phyloP scores from a whole-genome alignment of 768 basidiomycete species.

The Roridomyces roridus region DNA sequence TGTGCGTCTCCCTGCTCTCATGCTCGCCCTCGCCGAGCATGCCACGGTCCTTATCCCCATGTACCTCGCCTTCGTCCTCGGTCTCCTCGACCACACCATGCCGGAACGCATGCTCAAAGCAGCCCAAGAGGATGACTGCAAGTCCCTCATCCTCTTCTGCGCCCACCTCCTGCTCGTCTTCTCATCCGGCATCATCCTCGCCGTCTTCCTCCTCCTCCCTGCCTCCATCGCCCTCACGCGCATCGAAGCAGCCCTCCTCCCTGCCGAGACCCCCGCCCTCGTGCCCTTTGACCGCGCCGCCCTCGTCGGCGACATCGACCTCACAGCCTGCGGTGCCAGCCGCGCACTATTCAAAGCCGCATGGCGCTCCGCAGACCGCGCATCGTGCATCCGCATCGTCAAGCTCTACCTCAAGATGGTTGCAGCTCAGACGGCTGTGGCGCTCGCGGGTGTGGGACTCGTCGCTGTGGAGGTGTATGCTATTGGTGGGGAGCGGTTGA shows the following conservation, averaged over 20 bases:
- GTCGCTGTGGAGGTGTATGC: conserved; percentile 6
- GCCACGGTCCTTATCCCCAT: conserved; percentile 6
- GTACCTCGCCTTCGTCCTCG: not conserved
- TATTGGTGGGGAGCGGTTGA: conserved; percentile 5
- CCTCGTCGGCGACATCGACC: not conserved
- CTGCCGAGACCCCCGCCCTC: not conserved
- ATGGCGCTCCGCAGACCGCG: conserved; percentile 9
- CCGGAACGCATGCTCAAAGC: not conserved
- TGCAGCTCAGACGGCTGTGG: not conserved
- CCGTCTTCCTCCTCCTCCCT: conserved; percentile 9
- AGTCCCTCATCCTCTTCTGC: not conserved
- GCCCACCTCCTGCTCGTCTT: not conserved
- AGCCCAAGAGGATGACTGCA: not conserved
- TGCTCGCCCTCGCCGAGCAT: not conserved
- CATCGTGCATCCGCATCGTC: conserved; percentile 5
- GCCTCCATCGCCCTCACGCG: conserved; percentile 7
- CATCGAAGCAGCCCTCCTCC: conserved; percentile 12
- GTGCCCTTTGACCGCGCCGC: conserved; percentile 9
- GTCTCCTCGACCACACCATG: not conserved
- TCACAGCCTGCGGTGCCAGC: not conserved
- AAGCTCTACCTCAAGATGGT: conserved; percentile 13
- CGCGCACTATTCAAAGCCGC: not conserved
- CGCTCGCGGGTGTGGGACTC: not conserved
- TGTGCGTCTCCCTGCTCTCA: not conserved
- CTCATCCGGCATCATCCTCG: not conserved